Evolutionary conservation across 2,329 filamentous ascomycete genomes (phyloP), one percentile per base, ranked within the genome.

Genomic region (Aspergillus calidoustus): DNA sequence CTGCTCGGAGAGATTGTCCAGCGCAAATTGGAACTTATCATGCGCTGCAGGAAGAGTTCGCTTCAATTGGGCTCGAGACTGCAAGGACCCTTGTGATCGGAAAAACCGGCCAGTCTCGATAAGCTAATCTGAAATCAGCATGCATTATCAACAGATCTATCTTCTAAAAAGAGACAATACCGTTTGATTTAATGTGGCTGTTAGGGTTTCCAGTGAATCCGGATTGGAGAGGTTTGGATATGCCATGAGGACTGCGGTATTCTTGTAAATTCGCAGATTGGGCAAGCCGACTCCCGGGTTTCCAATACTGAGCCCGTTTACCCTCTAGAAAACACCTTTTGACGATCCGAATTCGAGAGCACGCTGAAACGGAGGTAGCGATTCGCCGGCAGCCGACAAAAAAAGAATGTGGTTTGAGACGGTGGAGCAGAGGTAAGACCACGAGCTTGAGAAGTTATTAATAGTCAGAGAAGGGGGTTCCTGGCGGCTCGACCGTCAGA

Each of bases 61-160:
- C 62, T 78, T 77, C 43, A 80, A 60, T 30, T 77, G 76, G 15
- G 70, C 62, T 25, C 70, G 71, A 13, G 73, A 69, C 46, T 75
- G 72, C 53, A 74, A 64, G 15, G 76, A 76, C 17, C 72, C 75
- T 6, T 69, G 69, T 15, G 75, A 72, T 54, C 74, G 75, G 56
- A 80, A 79, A 58, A 79, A 76, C 8, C 77, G 75, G 22, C 75
- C 77, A 13, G 76, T 79, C 38, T 79, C 78, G 57, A 79, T 69
- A 28, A 80, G 72, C 78, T 80, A 65, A 19, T 19, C 25, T n/a
- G 47, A 19, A 11, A 62, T 74, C 61, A 73, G 71, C 66, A 34
- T 9, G 44, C 46, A 19, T 22, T 38, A 43, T 47, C 38, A 54
- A 22, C 7, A 8, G 3, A n/a, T 44, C 25, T 31, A 31, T 22